Conservation (phyloP, 2,329 filamentous ascomycete species). For the Metarhizium robertsii region DNA sequence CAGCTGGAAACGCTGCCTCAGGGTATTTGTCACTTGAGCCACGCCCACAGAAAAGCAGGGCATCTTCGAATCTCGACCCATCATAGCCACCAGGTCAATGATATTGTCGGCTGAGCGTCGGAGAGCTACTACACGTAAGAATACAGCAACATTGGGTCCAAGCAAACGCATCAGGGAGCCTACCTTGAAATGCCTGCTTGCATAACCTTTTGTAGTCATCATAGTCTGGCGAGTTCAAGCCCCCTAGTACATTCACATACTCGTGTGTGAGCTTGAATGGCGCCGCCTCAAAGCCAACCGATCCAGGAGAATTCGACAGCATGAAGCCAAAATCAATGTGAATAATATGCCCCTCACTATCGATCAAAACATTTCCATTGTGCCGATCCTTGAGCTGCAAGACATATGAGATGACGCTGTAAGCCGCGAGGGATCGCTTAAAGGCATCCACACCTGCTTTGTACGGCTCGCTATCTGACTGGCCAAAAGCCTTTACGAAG, state of each 20-base stretch:
- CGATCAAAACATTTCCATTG: slow-evolving; percentile 79
- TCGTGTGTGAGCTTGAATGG: slow-evolving; percentile 82
- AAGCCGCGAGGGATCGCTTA: slow-evolving; percentile 71
- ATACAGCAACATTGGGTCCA: neutral
- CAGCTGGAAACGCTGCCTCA: slow-evolving; percentile 70
- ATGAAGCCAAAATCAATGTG: slow-evolving; percentile 90
- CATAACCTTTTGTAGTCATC: slow-evolving; percentile 69
- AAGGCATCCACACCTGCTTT: slow-evolving; percentile 68
- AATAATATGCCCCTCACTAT: slow-evolving; percentile 77
- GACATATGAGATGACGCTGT: slow-evolving; percentile 77
- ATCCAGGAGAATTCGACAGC: slow-evolving; percentile 77
- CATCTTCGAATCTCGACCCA: slow-evolving; percentile 78
- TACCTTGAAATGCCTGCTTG: slow-evolving; percentile 76
- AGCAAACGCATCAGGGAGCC: slow-evolving; percentile 12
- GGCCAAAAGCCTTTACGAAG: slow-evolving; percentile 71
- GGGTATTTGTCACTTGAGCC: slow-evolving; percentile 56
- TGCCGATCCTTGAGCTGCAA: slow-evolving; percentile 79
- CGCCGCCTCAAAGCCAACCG: slow-evolving; percentile 76
- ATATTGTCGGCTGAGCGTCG: slow-evolving; percentile 71
- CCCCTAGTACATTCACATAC: slow-evolving; percentile 76
- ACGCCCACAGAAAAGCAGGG: slow-evolving; percentile 71
- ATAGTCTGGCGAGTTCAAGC: slow-evolving; percentile 59
- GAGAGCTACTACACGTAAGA: slow-evolving; percentile 41
- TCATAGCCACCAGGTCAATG: slow-evolving; percentile 74
- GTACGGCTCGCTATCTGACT: slow-evolving; percentile 59